phyloP scores from a whole-genome alignment of 495 filamentous ascomycete genomes.

The Aspergillus campestris region DNA sequence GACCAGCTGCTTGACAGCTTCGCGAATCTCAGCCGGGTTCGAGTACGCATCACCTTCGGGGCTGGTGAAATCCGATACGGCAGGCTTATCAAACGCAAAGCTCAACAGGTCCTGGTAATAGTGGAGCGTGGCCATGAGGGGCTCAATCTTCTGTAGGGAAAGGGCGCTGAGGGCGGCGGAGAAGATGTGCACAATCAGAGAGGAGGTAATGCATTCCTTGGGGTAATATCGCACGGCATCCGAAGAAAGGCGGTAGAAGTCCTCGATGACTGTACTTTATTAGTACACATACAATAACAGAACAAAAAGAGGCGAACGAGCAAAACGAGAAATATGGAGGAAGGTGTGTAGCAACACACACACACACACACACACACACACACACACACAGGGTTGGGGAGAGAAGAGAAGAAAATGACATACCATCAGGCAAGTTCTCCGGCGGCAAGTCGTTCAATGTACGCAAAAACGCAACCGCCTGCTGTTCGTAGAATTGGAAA shows the following conservation, averaged over 20 bases:
- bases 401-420: slow-evolving; percentile 11
- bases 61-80: slow-evolving; percentile 56
- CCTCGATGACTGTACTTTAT: slow-evolving; percentile 71
- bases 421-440: slow-evolving; percentile 78
- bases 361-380: too few species aligned
- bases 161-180: slow-evolving; percentile 78
- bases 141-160: slow-evolving; percentile 80
- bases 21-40: slow-evolving; percentile 55
- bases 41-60: slow-evolving; percentile 34
- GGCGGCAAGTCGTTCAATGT: slow-evolving; percentile 81
- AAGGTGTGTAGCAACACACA: too few species aligned
- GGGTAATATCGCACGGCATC: slow-evolving; percentile 92
- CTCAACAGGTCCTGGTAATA: slow-evolving; percentile 89
- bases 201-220: slow-evolving; percentile 65
- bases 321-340: not conserved
- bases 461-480: slow-evolving; percentile 77
- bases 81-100: slow-evolving; percentile 71
- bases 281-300: not conserved
- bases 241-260: slow-evolving; percentile 88
- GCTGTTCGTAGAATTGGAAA: slow-evolving; percentile 89
- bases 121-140: slow-evolving; percentile 82
- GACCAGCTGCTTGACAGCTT: slow-evolving; percentile 64
- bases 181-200: slow-evolving; percentile 72
- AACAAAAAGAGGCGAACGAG: not conserved
- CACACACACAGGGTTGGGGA: too few species aligned